These are phyloP conservation scores for Floccularia luteovirens DNA, from an alignment of 768 basidiomycete genomes.

Conservation along the genomic window DNA sequence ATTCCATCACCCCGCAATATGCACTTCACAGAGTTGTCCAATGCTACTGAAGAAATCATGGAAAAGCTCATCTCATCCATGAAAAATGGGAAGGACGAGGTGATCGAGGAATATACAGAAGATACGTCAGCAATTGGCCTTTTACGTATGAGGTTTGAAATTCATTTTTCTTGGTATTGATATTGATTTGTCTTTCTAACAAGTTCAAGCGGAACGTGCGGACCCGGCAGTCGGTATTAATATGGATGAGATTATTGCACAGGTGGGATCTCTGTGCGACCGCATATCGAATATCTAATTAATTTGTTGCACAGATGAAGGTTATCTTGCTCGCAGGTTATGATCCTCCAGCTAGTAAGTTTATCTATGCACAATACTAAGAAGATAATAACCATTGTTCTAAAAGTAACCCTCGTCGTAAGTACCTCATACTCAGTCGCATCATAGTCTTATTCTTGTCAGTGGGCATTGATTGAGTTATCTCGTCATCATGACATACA, in stretches of 20 bases:
- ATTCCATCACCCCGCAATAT: constrained; percentile 18
- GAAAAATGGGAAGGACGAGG: constrained; percentile 8
- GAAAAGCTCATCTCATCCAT: constrained; percentile 11
- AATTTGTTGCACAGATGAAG: constrained; percentile 12
- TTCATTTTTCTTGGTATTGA: background rate
- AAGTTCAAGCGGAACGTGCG: constrained; percentile 26
- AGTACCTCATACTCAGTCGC: background rate
- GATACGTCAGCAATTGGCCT: constrained; percentile 18
- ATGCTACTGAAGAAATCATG: constrained; percentile 18
- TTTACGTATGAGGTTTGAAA: constrained; percentile 9
- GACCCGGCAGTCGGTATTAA: constrained; percentile 19
- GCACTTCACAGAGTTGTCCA: constrained; percentile 14
- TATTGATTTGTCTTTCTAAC: background rate
- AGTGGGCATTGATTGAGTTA: constrained; percentile 17
- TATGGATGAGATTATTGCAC: constrained; percentile 32
- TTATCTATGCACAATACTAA: background rate
- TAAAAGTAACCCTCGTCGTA: background rate
- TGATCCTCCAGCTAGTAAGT: constrained; percentile 11
- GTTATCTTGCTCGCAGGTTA: constrained; percentile 10
- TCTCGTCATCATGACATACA: constrained; percentile 12
- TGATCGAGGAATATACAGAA: constrained; percentile 9
- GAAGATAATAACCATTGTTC: background rate
- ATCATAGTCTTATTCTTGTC: background rate
- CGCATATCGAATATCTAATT: background rate
- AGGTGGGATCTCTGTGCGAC: constrained; percentile 12